Evolutionary conservation across 495 filamentous ascomycete genomes (phyloP), one percentile per base, ranked within the genome.

Genomic region (Staphylotrichum longicolle): DNA sequence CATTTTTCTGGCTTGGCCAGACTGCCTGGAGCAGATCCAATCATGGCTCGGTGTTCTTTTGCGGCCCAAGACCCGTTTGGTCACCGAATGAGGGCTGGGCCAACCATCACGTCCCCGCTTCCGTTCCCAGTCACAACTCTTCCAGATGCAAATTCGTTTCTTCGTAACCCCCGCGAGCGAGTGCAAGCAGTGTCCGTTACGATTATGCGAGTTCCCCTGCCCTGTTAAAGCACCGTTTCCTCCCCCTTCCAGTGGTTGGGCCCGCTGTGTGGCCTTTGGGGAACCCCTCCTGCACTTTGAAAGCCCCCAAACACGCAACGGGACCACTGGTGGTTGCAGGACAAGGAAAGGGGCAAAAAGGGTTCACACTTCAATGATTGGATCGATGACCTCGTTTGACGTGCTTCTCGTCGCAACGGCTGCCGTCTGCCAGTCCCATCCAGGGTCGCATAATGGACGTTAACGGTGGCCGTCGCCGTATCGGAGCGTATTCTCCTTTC

Each of bases 41-140:
- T 56, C 54, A 10, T 14, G 46, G 35, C 8, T 30, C 46, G n/a
- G 15, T 34, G 45, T 41, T 45, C 40, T 34, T 34, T 9, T 4
- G 32, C 45, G 33, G 46, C 45, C 56, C 56, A 58, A 49, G 7
- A n/a, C 41, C 56, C 56, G 11, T 49, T 49, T 49, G 46, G 56
- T 46, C 42, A 50, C 56, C 56, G 56, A 58, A 11, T 8, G 14
- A 30, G 51, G 34, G 35, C 37, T 8, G 14, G 34, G 20, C 20
- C 20, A 27, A 20, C 20, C 37, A 54, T 6, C 34, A 39, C 5
- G 50, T 11, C 35, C 37, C 54, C 54, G 40, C 54, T 46, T 53
- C 37, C 52, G 52, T 54, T 54, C 51, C 51, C 51, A 12, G 37
- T 27, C 20, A 1, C 20, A 27, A 27, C 20, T 27, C 20, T 27